phyloP scores from a whole-genome alignment of 805 yeast genomes.

The Candida nitratophila region DNA sequence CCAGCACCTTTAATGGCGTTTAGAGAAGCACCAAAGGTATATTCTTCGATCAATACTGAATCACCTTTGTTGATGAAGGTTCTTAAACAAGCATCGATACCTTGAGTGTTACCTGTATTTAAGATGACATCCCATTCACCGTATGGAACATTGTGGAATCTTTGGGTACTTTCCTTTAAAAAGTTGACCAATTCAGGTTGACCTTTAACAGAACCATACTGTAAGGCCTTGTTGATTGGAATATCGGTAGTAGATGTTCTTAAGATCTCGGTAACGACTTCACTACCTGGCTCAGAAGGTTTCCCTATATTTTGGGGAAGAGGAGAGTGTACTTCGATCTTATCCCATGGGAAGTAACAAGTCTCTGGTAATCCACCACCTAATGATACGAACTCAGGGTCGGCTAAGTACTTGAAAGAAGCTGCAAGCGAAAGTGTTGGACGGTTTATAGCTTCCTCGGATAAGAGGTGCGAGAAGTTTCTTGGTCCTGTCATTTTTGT shows the following conservation, averaged over 20 bases:
- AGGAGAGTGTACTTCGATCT: conserved; percentile 55
- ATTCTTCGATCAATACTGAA: conserved; percentile 60
- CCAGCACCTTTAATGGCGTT: conserved; percentile 54
- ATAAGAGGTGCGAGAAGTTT: conserved; percentile 60
- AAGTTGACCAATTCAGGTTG: conserved; percentile 55
- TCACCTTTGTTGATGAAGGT: conserved; percentile 46
- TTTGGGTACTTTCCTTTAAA: conserved; percentile 59
- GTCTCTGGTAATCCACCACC: conserved; percentile 90
- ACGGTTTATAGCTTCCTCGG: conserved; percentile 66
- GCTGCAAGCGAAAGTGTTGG: conserved; percentile 68
- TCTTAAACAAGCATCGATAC: conserved; percentile 70
- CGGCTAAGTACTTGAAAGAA: conserved; percentile 61
- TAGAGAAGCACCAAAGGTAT: conserved; percentile 58
- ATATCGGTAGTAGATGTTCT: conserved; percentile 38
- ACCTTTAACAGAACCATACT: conserved; percentile 77
- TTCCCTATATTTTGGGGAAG: conserved; percentile 70
- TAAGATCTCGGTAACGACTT: conserved; percentile 20
- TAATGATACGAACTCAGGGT: conserved; percentile 68
- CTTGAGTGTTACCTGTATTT: conserved; percentile 75
- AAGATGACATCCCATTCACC: conserved; percentile 62
- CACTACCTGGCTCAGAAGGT: conserved; percentile 24
- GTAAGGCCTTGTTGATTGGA: conserved; percentile 67
- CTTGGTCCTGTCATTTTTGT: conserved; percentile 19
- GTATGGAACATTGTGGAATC: conserved; percentile 36
- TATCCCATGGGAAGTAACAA: conserved; percentile 79